phyloP scores from a whole-genome alignment of 129 eudicot genomes.

The Pittosporum tobira region DNA sequence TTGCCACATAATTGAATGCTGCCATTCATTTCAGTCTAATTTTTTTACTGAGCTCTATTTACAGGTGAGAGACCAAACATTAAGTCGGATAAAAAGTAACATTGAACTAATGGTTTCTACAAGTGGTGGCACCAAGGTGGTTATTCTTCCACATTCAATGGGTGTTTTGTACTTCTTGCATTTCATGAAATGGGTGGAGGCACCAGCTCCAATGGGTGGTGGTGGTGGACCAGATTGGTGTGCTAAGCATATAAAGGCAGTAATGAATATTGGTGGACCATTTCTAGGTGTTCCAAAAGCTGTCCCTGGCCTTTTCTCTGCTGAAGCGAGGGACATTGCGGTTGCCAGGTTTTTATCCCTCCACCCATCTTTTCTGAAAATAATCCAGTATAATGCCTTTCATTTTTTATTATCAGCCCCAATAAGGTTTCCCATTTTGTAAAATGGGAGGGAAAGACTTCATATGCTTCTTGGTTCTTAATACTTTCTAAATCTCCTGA shows the following conservation, averaged over 20 bases:
- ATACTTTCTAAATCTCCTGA: too few species aligned
- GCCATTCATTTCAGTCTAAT: neutral
- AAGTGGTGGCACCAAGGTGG: constrained; percentile 84
- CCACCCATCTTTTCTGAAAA: neutral
- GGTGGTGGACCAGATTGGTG: constrained; percentile 99
- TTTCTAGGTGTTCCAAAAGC: constrained; percentile 96
- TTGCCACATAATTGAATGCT: neutral
- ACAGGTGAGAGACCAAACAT: constrained; percentile 87
- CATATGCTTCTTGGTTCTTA: too few species aligned
- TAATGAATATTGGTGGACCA: constrained; percentile 97
- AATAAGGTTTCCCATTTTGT: too few species aligned
- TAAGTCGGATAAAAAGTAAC: constrained; percentile 87
- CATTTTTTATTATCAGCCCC: too few species aligned
- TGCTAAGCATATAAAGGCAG: constrained; percentile 84
- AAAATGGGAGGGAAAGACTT: too few species aligned
- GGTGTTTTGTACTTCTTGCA: constrained; percentile 88
- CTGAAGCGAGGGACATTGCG: constrained; percentile 95
- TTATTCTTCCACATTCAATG: constrained; percentile 93
- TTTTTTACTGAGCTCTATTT: neutral
- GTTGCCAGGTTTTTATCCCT: constrained; percentile 57
- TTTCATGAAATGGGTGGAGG: constrained; percentile 99
- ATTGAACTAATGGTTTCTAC: constrained; percentile 96
- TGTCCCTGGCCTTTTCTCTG: constrained; percentile 91
- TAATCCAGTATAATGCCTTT: neutral
- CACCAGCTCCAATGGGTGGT: constrained; percentile 98